Evolutionary conservation across 2,329 filamentous ascomycete genomes (phyloP).

Genomic region (Fusarium globosum): DNA sequence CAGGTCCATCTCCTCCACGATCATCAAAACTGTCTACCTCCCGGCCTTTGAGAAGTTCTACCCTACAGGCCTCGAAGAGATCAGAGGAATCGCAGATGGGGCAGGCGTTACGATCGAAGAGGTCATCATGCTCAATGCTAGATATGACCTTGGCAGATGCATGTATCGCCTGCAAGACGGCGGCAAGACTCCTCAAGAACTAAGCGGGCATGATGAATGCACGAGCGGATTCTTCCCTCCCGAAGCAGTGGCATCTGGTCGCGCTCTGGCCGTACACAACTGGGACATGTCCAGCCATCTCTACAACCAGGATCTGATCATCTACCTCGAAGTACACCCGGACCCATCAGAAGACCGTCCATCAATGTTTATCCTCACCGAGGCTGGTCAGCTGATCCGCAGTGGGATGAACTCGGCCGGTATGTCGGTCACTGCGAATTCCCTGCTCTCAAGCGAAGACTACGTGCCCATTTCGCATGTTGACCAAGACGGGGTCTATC

Average conservation of each 20-base stretch:
- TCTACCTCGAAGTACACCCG: background rate
- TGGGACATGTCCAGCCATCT: background rate
- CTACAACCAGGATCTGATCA: background rate
- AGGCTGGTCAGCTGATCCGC: background rate
- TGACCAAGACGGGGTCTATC: background rate
- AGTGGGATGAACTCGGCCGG: background rate
- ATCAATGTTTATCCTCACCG: background rate
- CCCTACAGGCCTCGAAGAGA: background rate
- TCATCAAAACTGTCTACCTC: background rate
- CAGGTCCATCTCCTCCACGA: background rate
- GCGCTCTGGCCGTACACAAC: background rate
- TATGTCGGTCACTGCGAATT: background rate
- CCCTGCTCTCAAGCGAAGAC: background rate
- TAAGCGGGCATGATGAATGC: background rate
- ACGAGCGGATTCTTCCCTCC: background rate
- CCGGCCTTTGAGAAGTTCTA: background rate
- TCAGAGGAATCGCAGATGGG: background rate
- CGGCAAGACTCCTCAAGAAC: fast-evolving
- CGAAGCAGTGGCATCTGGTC: background rate
- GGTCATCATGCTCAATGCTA: background rate
- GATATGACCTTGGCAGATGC: background rate
- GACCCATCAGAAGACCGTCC: background rate
- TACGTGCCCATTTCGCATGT: background rate
- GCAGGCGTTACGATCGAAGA: background rate
- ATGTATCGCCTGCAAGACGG: background rate